Evolutionary conservation across 345 rosid genomes (phyloP).

Genomic region (Sonneratia alba): DNA sequence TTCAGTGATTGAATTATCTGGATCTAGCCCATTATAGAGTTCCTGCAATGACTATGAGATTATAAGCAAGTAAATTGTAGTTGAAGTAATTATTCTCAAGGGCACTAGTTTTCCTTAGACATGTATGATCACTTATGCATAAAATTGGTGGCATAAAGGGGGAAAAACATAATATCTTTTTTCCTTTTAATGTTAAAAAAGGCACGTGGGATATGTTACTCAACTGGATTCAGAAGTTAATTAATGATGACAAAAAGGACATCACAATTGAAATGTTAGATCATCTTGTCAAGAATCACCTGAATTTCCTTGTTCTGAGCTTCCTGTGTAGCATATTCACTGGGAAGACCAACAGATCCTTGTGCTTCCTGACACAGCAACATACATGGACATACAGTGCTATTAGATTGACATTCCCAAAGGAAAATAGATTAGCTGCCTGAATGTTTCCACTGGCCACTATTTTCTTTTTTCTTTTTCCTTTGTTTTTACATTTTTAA

Average conservation of each 20-base stretch:
- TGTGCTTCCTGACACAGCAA: conserved; percentile 46
- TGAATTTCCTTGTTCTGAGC: conserved; percentile 48
- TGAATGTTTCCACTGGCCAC: not conserved
- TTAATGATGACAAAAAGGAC: too few relatives aligned
- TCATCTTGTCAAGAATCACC: conserved; percentile 26
- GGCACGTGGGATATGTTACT: not conserved
- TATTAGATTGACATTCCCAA: not conserved
- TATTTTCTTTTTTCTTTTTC: not conserved
- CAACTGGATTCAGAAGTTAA: not conserved
- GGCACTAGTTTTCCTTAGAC: not conserved
- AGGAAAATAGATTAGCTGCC: not conserved
- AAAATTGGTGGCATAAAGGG: not conserved
- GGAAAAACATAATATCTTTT: not conserved
- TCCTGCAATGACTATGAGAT: conserved; percentile 33
- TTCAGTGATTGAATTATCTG: conserved; percentile 23
- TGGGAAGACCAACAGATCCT: conserved; percentile 24
- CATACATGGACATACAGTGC: conserved; percentile 11
- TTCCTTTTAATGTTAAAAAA: not conserved
- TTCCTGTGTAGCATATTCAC: conserved; percentile 27
- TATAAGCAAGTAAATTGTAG: not conserved
- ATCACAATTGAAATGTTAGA: not conserved
- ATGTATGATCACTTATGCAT: not conserved
- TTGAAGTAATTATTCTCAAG: not conserved
- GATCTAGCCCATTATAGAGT: conserved; percentile 32
- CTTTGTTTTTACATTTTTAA: not conserved